Conservation (phyloP, 176 grass and related monocot species). For the Oryza brachyantha region DNA sequence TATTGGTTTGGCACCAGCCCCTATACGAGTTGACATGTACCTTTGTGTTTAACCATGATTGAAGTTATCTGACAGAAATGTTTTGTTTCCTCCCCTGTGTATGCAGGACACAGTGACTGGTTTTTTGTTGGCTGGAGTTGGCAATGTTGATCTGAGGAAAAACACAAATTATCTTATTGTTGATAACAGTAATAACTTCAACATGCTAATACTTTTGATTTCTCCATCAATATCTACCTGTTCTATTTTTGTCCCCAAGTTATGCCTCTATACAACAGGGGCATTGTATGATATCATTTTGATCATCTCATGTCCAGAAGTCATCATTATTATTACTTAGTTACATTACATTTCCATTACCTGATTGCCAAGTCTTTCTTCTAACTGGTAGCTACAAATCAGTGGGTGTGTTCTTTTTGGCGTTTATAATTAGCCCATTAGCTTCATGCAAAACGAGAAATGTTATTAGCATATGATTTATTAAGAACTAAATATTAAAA, state of each 20-base stretch:
- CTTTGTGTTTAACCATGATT: background rate
- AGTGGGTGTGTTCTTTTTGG: too few relatives aligned
- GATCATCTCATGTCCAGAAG: background rate
- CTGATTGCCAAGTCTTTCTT: too few relatives aligned
- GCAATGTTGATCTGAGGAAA: constrained; percentile 68
- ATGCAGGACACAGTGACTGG: constrained; percentile 69
- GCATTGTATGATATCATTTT: background rate
- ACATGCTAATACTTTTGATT: background rate
- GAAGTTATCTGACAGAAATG: background rate
- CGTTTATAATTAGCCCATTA: too few relatives aligned
- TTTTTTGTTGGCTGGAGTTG: constrained; percentile 73
- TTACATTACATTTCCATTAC: background rate
- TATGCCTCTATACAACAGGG: background rate
- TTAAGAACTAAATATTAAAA: too few relatives aligned
- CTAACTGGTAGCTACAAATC: too few relatives aligned
- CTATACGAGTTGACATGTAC: background rate
- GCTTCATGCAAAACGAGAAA: too few relatives aligned
- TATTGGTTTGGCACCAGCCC: background rate
- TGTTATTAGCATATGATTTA: too few relatives aligned
- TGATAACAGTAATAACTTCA: constrained; percentile 64
- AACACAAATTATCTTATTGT: constrained; percentile 80
- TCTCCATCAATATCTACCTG: background rate
- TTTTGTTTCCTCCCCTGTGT: background rate
- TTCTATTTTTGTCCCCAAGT: background rate
- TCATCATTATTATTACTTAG: background rate